Percentiles rank a stretch among this genome's conserved stretches.
Conservation (phyloP, 1,284 basidiomycete species). For the Fomitopsis palustris region DNA sequence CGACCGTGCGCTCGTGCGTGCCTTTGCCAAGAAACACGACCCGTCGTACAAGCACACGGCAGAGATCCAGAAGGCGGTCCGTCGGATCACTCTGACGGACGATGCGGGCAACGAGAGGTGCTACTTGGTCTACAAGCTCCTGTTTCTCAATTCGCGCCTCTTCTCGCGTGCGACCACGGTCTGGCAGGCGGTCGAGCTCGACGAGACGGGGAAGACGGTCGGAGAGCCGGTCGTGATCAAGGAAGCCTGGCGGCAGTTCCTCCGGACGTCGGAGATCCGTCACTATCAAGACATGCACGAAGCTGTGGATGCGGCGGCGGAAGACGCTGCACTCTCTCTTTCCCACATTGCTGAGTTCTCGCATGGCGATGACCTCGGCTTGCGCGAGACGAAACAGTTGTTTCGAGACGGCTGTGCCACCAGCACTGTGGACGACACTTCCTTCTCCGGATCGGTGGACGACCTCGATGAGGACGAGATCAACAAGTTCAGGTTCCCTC, state of each 20-base stretch:
- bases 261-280: background rate
- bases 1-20: background rate
- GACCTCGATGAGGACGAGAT: background rate
- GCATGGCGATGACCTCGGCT: background rate
- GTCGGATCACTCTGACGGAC: background rate
- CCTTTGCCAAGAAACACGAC: background rate
- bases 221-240: background rate
- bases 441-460: background rate
- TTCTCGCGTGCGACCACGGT: conserved; percentile 8
- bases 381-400: background rate
- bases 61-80: background rate
- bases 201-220: background rate
- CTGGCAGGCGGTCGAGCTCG: conserved; percentile 1
- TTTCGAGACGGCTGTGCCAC: background rate
- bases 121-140: conserved; percentile 8
- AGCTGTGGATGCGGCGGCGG: background rate
- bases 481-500: background rate
- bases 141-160: conserved; percentile 9
- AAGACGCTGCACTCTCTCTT: background rate
- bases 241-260: conserved; percentile 1
- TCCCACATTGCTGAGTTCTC: background rate
- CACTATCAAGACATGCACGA: background rate
- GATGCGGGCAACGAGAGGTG: background rate
- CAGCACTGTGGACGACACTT: background rate
- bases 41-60: background rate